Evolutionary conservation across 2,329 filamentous ascomycete genomes (phyloP), one percentile per base, ranked within the genome.

Genomic region (Botrytis fabae): DNA sequence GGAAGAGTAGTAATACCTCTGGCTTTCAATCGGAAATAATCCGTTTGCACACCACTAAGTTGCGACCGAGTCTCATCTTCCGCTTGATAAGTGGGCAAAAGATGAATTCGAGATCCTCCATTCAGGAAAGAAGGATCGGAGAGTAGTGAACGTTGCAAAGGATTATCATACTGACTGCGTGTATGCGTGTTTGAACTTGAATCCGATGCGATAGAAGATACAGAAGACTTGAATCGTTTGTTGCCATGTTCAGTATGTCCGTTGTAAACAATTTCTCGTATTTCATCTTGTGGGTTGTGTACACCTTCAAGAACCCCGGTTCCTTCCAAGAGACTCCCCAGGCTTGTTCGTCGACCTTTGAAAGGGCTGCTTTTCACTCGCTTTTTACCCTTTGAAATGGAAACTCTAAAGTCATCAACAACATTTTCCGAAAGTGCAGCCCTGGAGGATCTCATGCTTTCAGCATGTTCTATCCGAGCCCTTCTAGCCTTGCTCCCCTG

Each of bases 11-110:
- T 74, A 14, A 82, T 80, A 4, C 80, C 80, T 61, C 80, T 76
- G 18, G 80, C 80, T 75, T 82, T 81, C 22, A 82, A 73, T 32
- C 80, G 77, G 69, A 81, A 82, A 70, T 82, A 82, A 72, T 82
- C 80, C 5, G 80, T 81, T 54, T 80, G 75, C 9, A 81, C 80
- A 7, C 80, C 80, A 71, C 78, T 82, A 12, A 76, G 62, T 66
- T 79, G 78, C 38, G 73, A 75, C 32, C 76, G 75, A 28, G 61
- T 70, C 51, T 80, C 78, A 32, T 79, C 73, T 18, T 75, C 68
- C 5, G 63, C 42, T 64, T 70, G 74, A 48, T 78, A 78, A n/a
- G 75, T 75, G 9, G 75, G 70, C 61, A 80, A 72, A 3, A 79
- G 73, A 73, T 80, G 79, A 35, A 79, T 79, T 61, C 80, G 76